Evolutionary conservation across 169 alveolate genomes (phyloP).

Genomic region (Neospora caninum): DNA sequence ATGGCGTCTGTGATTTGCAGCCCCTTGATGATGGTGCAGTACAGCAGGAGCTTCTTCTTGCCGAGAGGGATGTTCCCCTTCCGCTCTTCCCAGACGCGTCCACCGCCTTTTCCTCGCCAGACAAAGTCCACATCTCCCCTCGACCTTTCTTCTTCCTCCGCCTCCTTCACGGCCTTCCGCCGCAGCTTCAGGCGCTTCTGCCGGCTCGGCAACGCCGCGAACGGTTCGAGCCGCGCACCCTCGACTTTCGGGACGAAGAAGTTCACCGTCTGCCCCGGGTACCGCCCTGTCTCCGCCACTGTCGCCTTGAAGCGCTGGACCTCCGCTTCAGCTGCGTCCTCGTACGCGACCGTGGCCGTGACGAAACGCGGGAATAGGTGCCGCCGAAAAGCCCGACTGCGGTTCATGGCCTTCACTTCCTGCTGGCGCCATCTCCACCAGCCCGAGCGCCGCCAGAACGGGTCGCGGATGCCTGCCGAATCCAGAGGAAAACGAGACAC

Average conservation of each 20-base stretch:
- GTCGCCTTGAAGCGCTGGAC: not conserved
- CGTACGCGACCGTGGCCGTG: not conserved
- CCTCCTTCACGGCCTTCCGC: not conserved
- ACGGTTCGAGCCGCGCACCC: conserved; percentile 17
- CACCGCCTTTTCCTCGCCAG: conserved; percentile 34
- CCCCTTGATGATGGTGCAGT: conserved; percentile 28
- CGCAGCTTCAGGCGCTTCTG: not conserved
- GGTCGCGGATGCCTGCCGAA: conserved; percentile 28
- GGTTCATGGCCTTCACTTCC: conserved; percentile 2
- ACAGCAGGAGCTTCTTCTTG: conserved; percentile 53
- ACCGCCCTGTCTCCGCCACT: not conserved
- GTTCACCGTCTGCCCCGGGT: not conserved
- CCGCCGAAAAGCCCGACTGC: not conserved
- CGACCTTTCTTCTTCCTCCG: not conserved
- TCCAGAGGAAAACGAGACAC: not conserved
- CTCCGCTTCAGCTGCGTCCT: not conserved
- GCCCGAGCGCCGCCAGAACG: conserved; percentile 52
- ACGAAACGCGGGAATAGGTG: conserved; percentile 41
- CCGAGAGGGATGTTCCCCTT: conserved; percentile 38
- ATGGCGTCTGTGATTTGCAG: conserved; percentile 46
- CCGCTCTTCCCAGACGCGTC: conserved; percentile 46
- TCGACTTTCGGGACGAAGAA: conserved; percentile 3
- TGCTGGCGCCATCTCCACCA: conserved; percentile 59
- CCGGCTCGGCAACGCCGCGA: not conserved
- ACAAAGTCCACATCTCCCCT: not conserved